Conservation (phyloP, 2,329 filamentous ascomycete species). For the Orbilia brochopaga region DNA sequence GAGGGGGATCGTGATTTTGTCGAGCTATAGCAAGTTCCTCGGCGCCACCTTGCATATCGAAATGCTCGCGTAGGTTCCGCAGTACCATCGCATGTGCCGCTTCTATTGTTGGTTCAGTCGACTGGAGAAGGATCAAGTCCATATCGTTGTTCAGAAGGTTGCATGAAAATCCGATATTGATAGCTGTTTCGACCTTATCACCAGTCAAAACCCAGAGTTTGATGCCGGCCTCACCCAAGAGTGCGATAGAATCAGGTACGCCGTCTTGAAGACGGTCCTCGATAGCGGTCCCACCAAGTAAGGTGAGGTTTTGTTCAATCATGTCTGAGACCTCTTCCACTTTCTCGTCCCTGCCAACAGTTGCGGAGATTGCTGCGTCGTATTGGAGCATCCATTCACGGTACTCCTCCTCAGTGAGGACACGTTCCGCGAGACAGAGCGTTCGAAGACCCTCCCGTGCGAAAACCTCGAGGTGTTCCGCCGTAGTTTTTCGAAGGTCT, state of each 20-base stretch:
- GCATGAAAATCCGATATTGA: conserved; percentile 99
- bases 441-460: conserved; percentile 93
- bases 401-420: conserved; percentile 83
- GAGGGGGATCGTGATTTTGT: conserved; percentile 82
- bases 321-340: conserved; percentile 85
- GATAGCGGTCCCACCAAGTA: conserved; percentile 93
- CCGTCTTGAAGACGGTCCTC: conserved; percentile 96
- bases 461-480: conserved; percentile 95
- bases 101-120: conserved; percentile 69
- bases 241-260: conserved; percentile 90
- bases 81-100: conserved; percentile 62
- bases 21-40: conserved; percentile 80
- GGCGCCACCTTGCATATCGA: conserved; percentile 81
- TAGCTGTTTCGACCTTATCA: conserved; percentile 98
- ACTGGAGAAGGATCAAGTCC: conserved; percentile 90
- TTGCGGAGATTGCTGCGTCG: conserved; percentile 80
- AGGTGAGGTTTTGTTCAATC: conserved; percentile 86
- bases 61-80: conserved; percentile 77
- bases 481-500: conserved; percentile 80
- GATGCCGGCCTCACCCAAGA: conserved; percentile 91
- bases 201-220: conserved; percentile 98
- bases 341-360: conserved; percentile 89
- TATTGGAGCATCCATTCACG: conserved; percentile 82
- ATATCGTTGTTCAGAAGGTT: conserved; percentile 97
- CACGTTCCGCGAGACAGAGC: conserved; percentile 85